phyloP scores from a whole-genome alignment of 2,329 filamentous ascomycete genomes.

The Fusarium decemcellulare region DNA sequence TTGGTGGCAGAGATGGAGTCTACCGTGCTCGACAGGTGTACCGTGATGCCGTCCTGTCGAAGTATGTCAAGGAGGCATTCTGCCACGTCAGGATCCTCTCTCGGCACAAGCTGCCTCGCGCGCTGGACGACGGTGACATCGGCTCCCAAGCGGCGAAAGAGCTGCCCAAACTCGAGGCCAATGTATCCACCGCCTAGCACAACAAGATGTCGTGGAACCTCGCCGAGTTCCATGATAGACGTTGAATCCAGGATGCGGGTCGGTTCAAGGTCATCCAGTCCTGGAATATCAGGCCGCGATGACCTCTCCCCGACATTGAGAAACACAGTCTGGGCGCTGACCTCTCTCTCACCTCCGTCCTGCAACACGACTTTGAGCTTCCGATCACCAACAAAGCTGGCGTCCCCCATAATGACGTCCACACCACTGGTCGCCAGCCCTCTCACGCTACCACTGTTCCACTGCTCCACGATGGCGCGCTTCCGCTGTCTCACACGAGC shows the following conservation, averaged over 20 bases:
- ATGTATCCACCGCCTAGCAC: constrained; percentile 68
- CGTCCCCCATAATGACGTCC: constrained; percentile 61
- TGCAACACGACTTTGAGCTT: constrained; percentile 52
- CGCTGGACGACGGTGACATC: constrained; percentile 64
- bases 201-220: constrained; percentile 63
- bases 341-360: constrained; percentile 49
- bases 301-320: constrained; percentile 63
- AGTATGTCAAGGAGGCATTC: constrained; percentile 59
- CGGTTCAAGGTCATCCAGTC: constrained; percentile 53
- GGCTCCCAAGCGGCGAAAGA: constrained; percentile 64
- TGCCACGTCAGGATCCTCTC: constrained; percentile 65
- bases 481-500: constrained; percentile 64
- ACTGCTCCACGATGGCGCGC: constrained; percentile 66
- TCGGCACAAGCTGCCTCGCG: constrained; percentile 56
- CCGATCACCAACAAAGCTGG: constrained; percentile 58
- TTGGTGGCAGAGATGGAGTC: constrained; percentile 41
- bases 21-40: constrained; percentile 56
- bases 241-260: constrained; percentile 61
- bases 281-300: constrained; percentile 53
- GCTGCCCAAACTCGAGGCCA: constrained; percentile 67
- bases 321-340: constrained; percentile 60
- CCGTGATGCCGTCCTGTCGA: constrained; percentile 59
- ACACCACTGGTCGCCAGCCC: constrained; percentile 58
- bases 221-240: constrained; percentile 60
- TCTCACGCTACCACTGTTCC: constrained; percentile 62